These are phyloP conservation scores for Candolleomyces eurysporus DNA, from an alignment of 768 basidiomycete species.

Conservation along the genomic window DNA sequence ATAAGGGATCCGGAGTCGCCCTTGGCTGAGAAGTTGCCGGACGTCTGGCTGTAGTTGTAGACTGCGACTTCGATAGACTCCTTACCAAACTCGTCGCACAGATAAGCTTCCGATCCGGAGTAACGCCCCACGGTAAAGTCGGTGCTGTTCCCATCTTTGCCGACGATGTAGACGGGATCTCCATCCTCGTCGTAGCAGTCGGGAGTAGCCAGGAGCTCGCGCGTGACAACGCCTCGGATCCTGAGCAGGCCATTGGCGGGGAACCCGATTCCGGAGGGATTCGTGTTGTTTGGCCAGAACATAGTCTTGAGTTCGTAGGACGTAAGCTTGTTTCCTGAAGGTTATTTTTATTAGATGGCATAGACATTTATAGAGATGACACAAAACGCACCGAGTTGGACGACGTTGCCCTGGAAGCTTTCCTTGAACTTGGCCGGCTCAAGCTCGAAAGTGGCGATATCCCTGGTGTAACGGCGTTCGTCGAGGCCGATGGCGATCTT, in stretches of 20 bases:
- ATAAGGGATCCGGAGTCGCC: slow-evolving; percentile 44
- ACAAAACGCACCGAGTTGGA: slow-evolving; percentile 13
- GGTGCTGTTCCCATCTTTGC: slow-evolving; percentile 6
- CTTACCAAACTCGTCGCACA: not conserved
- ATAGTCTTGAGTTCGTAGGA: not conserved
- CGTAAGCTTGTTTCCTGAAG: slow-evolving; percentile 8
- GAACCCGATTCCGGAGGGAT: not conserved
- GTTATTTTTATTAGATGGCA: slow-evolving; percentile 6
- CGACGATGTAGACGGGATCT: not conserved
- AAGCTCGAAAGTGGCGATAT: slow-evolving; percentile 22
- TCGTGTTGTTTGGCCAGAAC: slow-evolving; percentile 1
- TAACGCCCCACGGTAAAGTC: slow-evolving; percentile 1
- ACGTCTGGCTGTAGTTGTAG: slow-evolving; percentile 29
- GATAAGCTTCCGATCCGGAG: not conserved
- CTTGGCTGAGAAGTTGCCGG: slow-evolving; percentile 29
- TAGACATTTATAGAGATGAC: slow-evolving; percentile 10
- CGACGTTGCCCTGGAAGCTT: slow-evolving; percentile 12
- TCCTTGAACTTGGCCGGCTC: slow-evolving; percentile 15
- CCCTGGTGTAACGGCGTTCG: slow-evolving; percentile 21
- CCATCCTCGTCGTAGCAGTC: slow-evolving; percentile 1
- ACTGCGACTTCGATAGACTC: slow-evolving; percentile 34
- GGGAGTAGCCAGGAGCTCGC: slow-evolving; percentile 3
- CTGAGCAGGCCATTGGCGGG: slow-evolving; percentile 5
- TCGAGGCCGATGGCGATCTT: slow-evolving; percentile 19
- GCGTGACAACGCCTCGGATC: slow-evolving; percentile 5